Evolutionary conservation across 345 rosid species (phyloP), one percentile per base, ranked within the genome.

Genomic region (Cardiospermum halicacabum): DNA sequence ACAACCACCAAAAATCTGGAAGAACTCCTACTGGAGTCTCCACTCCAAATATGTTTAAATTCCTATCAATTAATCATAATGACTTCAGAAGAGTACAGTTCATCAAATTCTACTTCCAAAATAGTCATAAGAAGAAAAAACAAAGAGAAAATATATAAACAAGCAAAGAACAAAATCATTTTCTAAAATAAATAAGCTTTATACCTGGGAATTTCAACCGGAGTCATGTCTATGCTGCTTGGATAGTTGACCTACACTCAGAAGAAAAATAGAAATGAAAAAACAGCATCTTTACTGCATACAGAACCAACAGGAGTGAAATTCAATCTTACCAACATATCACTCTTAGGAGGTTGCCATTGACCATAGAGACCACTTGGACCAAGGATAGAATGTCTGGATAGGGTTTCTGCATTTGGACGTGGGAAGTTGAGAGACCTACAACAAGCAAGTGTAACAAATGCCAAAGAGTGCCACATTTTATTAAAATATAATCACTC

Each of bases 311-410:
- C 7, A 69, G 11, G 56, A 67, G 34, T 40, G 21, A 47, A 26
- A 68, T 57, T 70, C 56, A 48, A 45, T 0, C 69, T 36, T 78
- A 94, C 99, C 89, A 79, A 72, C 62, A 61, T 74, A 69, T 81
- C 77, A 72, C 55, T 77, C 73, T 40, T 77, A 0, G 97, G 95
- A 13, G 89, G 89, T 81, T 91, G 88, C 97, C 96, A 89, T 36
- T 70, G 85, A 57, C 89, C 97, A 76, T 60, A 53, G 60, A 91
- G 91, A 69, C 97, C 97, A 75, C 66, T 80, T 53, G 96, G 92
- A 66, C 99, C 99, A 64, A 94, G 73, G 70, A 94, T 79, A 60
- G 99, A 91, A 77, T 94, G 97, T 76, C 78, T 87, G 26, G 95
- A 87, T 37, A 94, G 96, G 56, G 91, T 83, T 77, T 94, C 97